Percentiles rank a stretch among this genome's conserved stretches.
These are phyloP conservation scores for Diplodia scrobiculata DNA, from an alignment of 2,329 filamentous ascomycete species.

Conservation along the genomic window DNA sequence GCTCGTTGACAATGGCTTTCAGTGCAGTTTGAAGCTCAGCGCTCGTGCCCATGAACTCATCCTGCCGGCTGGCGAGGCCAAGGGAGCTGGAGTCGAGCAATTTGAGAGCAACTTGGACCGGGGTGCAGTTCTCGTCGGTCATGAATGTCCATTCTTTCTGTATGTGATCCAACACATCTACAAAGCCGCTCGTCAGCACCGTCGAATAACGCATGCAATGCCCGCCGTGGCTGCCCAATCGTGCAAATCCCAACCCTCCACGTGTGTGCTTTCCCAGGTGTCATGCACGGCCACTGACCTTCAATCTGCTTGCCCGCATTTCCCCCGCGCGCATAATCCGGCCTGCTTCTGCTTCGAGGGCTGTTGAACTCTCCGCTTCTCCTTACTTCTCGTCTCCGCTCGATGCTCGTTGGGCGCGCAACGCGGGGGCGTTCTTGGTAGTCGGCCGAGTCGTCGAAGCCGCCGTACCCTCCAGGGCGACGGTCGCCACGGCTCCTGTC, in stretches of 20 bases:
- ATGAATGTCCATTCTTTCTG: conserved; percentile 89
- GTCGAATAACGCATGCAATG: not conserved
- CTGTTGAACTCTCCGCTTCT: conserved; percentile 42
- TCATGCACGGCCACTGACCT: conserved; percentile 36
- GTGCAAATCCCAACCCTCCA: not conserved
- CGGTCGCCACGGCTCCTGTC: conserved; percentile 35
- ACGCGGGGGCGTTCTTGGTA: conserved; percentile 37
- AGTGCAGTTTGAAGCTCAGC: conserved; percentile 87
- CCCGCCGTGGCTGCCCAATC: not conserved
- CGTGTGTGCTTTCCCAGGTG: not conserved
- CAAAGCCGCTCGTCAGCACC: conserved; percentile 28
- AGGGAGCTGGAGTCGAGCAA: conserved; percentile 92
- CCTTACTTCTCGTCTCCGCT: conserved; percentile 47
- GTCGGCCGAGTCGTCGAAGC: conserved; percentile 33
- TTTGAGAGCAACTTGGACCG: conserved; percentile 91
- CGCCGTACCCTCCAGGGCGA: conserved; percentile 47
- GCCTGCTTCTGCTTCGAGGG: conserved; percentile 12
- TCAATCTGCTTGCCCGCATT: conserved; percentile 41
- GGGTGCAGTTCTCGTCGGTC: conserved; percentile 83
- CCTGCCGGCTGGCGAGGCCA: conserved; percentile 84
- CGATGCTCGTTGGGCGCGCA: conserved; percentile 46
- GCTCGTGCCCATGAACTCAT: conserved; percentile 80
- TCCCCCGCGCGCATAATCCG: conserved; percentile 5
- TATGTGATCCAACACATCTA: conserved; percentile 75
- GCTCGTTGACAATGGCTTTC: conserved; percentile 95